Base-by-base conservation (phyloP, 495 filamentous ascomycete species). In the Barbatosphaeria neglecta region DNA sequence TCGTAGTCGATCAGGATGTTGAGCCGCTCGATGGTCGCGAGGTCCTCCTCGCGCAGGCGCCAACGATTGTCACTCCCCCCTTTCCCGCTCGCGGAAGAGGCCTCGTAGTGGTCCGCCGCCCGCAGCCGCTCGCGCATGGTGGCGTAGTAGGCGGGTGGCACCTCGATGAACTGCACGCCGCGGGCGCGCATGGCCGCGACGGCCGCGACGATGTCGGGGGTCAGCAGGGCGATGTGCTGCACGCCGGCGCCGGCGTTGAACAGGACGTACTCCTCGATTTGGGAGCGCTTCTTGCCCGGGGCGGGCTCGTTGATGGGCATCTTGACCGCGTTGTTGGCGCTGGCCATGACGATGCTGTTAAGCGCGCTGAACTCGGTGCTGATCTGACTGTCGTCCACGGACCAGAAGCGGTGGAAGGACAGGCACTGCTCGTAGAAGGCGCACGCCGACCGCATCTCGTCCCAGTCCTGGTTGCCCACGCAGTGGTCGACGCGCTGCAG, bases 241-340 rank as follows among this genome's bases (percentile, higher is more conserved):
- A 95, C 87, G 11, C 88, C 88, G 0, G 87, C 66, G 8, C 88
- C 90, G 48, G 77, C 73, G 68, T 90, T 92, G 67, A 88, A 95
- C 56, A 85, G 72, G 38, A 95, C 80, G 60, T 86, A 95, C 64
- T 95, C 90, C 61, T 94, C 88, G 57, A 96, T 95, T 65, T 96
- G 90, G 2, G 78, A 83, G 61, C 83, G 81, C 58, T 82, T 84
- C 64, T 87, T 87, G 42, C 89, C 90, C 37, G 77, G 73, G 0
- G 90, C 89, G 2, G 89, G 90, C 67, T 96, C 87, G 73, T 95
- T 95, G 75, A 96, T 90, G 53, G 90, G 90, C 86, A 95, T 95
- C 63, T 95, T 95, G 53, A 95, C 83, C 6, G 81, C 58, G 48
- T 64, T 63, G 40, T 87, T 81, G 63, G 84, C 83, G 1, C 79